Percentiles rank a stretch among this genome's conserved stretches.
Conservation (phyloP, 208 protist genomes). For the Crithidia bombi region DNA sequence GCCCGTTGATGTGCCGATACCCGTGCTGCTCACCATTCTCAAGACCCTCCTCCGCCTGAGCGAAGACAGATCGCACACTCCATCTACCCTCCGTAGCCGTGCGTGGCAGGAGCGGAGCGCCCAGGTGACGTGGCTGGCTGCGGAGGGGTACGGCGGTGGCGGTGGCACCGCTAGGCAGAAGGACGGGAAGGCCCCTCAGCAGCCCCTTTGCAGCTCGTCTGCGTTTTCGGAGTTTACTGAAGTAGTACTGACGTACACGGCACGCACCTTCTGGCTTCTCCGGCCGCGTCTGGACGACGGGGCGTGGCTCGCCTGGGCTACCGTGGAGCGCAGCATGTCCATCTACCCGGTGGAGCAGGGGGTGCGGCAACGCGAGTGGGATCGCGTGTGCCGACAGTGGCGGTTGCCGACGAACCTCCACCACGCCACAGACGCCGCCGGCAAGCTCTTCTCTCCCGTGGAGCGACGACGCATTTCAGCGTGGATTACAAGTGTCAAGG, state of each 20-base stretch:
- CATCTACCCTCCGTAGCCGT: neutral
- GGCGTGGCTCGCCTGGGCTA: slow-evolving; percentile 47
- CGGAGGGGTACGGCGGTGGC: slow-evolving; percentile 16
- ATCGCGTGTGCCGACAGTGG: slow-evolving; percentile 33
- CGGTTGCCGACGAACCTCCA: slow-evolving; percentile 48
- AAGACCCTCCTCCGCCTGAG: slow-evolving; percentile 12
- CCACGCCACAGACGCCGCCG: slow-evolving; percentile 34
- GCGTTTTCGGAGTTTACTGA: slow-evolving; percentile 47
- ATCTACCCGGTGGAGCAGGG: slow-evolving; percentile 15
- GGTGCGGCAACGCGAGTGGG: slow-evolving; percentile 35
- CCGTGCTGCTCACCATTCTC: slow-evolving; percentile 31
- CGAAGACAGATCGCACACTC: neutral
- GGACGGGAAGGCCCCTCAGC: neutral
- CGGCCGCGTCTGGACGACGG: slow-evolving; percentile 54
- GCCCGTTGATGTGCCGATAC: slow-evolving; percentile 20
- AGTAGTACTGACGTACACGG: slow-evolving; percentile 59
- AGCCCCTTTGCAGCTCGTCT: neutral
- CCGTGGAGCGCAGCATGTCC: slow-evolving; percentile 30
- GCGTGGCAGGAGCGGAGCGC: neutral
- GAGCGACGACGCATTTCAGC: slow-evolving; percentile 24
- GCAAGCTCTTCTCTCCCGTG: slow-evolving; percentile 41
- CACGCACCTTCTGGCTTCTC: slow-evolving; percentile 71
- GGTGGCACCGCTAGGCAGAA: neutral
- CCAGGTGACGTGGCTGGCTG: slow-evolving; percentile 8
- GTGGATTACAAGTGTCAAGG: slow-evolving; percentile 24